Evolutionary conservation across 371 early-diverging fungal species (phyloP), one percentile per base, ranked within the genome.

Genomic region (Mucor plumbeus): DNA sequence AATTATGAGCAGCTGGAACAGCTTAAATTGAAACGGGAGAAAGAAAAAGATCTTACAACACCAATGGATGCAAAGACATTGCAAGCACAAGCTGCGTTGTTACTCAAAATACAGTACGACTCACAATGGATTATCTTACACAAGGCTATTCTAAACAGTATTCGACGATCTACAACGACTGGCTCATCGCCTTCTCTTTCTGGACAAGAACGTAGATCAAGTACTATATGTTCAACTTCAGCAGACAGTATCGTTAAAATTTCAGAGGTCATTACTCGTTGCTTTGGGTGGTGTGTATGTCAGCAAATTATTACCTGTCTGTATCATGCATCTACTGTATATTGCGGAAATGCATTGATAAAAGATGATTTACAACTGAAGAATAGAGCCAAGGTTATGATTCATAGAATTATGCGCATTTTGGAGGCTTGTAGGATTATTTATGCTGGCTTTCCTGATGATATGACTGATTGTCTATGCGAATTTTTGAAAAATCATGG

Each of bases 271-370:
- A 66, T 74, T 5, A 72, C 69, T 19, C 47, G 59, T 14, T 47
- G 67, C 1, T 76, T 74, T 61, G 74, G 69, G 3, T 79, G 79
- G 79, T 79, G 79, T 41, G 76, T 76, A 3, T 79, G 69, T 48
- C 79, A 79, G 35, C 70, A 72, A 19, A 68, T 76, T 31, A 21
- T 72, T 0, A 61, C 54, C 8, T 76, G 79, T 5, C 8, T 79
- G 0, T 79, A 79, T 55, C 76, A 79, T 44, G 76, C 79, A 0
- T 76, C 76, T 1, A 79, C 73, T 5, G 72, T 79, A 6, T 76
- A 70, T 43, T 79, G 79, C 50, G 67, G 73, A 1, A 68, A 74
- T 55, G 71, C 74, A 0, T 50, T 76, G 10, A 61, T 54, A 1
- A 67, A 59, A 4, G 40, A 67, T 1, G 66, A 69, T 39, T 54